Base-by-base conservation (phyloP, 169 alveolate genomes). In the Eimeria sp. region DNA sequence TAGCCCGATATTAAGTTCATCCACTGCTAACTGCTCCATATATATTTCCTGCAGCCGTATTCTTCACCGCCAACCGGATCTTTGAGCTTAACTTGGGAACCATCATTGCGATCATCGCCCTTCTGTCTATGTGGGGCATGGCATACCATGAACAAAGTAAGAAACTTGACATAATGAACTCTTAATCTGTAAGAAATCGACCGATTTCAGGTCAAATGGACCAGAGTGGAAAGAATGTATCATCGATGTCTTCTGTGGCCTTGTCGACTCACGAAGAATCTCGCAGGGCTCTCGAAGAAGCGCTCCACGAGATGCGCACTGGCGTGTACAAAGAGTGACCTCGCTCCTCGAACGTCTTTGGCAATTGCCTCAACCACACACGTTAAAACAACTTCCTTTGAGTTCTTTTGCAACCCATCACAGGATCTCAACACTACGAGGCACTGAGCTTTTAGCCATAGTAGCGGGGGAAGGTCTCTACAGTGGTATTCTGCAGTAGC, bases 261-360 rank as follows among this genome's bases (percentile, higher is more conserved):
- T 63, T 86, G 80, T 86, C 92, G 9, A 86, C 92, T 43, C 80
- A 86, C 51, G 92, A 86, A 18, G 92, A 86, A 27, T 86, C 92
- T 13, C 92, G 92, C 80, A 86, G 92, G 80, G 92, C 92, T 45
- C 67, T 86, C 80, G 92, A 86, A 61, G 92, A 86, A 70, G 92
- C 92, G 11, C 92, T 86, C 49, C 30, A 57, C 61, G 92, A 86
- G 78, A 61, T 86, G 92, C 92, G 78, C 75, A 86, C 80, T 34
- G 78, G 78, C 34, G 92, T 30, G 63, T 57, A 58, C 78, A 86
- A 3, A 80, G 63, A 86, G 92, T 58, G 45, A 57, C 43, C 75
- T 61, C 20, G 61, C 43, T 5, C 61, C 34, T 58, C 80, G 70
- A 82, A 54, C 34, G 73, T 82, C 43, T 54, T 82, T 51, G 72